Percentiles rank a stretch among this genome's conserved stretches.
Evolutionary conservation across 208 protist genomes (phyloP).

Genomic region (Porcisia hertigi): DNA sequence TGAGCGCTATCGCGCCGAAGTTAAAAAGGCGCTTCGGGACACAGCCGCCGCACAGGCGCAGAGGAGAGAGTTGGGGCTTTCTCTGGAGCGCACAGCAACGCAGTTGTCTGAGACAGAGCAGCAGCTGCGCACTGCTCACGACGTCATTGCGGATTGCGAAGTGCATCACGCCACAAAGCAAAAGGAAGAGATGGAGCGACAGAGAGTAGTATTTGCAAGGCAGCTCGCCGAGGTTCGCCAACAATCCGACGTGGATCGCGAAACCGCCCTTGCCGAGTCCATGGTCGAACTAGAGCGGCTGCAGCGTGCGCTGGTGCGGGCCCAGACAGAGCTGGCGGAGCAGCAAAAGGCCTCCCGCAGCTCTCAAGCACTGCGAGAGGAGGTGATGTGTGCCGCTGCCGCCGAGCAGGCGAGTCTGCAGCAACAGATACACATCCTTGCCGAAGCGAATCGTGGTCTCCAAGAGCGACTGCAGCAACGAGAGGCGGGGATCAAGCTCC

Average conservation of each 20-base stretch:
- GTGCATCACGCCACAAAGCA: conserved; percentile 13
- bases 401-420: conserved; percentile 16
- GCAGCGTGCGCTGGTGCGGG: conserved; percentile 33
- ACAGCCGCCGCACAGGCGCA: conserved; percentile 11
- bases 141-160: conserved; percentile 16
- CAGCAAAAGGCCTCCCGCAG: conserved; percentile 10
- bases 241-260: conserved; percentile 29
- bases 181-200: conserved; percentile 31
- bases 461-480: conserved; percentile 17
- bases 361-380: conserved; percentile 1
- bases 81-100: conserved; percentile 4
- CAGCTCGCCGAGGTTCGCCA: conserved; percentile 16
- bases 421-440: conserved; percentile 16
- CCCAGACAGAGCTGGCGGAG: conserved; percentile 23
- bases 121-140: conserved; percentile 18
- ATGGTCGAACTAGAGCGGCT: conserved; percentile 41
- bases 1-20: conserved; percentile 20
- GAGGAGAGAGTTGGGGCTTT: conserved; percentile 15
- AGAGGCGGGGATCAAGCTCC: neutral
- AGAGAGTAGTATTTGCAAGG: conserved; percentile 2
- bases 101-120: conserved; percentile 19
- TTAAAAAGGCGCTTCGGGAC: conserved; percentile 22
- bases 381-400: neutral
- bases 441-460: conserved; percentile 21
- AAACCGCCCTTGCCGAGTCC: conserved; percentile 33